phyloP scores from a whole-genome alignment of 1,139 yeast species.

The Saccharomyces pastorianus region DNA sequence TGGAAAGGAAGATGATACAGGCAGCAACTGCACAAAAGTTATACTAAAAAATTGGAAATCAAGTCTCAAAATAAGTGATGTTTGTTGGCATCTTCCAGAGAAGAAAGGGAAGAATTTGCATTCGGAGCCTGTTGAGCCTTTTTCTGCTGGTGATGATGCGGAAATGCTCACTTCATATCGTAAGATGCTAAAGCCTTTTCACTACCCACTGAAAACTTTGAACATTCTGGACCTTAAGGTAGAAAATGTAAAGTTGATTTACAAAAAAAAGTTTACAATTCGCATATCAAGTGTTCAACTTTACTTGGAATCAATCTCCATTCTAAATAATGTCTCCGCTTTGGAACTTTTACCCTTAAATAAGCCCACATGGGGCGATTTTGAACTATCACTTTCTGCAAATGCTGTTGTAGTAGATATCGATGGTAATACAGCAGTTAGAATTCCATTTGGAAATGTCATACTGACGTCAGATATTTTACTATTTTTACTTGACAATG shows the following conservation, averaged over 20 bases:
- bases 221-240: conserved; percentile 25
- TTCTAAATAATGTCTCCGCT: conserved; percentile 16
- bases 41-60: conserved; percentile 15
- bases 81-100: conserved; percentile 5
- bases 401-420: conserved; percentile 18
- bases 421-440: conserved; percentile 15
- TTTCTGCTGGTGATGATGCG: background rate
- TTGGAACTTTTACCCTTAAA: conserved; percentile 18
- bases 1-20: conserved; percentile 3
- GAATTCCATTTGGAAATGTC: conserved; percentile 25
- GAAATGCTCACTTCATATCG: conserved; percentile 2
- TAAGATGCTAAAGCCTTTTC: conserved; percentile 11
- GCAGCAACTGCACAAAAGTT: conserved; percentile 5
- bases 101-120: background rate
- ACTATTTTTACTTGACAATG: conserved; percentile 14
- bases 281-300: conserved; percentile 25
- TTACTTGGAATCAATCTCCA: conserved; percentile 19
- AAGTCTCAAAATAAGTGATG: conserved; percentile 6
- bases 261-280: conserved; percentile 11
- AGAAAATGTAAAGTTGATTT: conserved; percentile 21
- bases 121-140: background rate
- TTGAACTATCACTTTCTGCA: conserved; percentile 25
- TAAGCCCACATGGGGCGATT: conserved; percentile 13
- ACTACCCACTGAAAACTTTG: conserved; percentile 11
- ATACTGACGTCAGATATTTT: conserved; percentile 24